phyloP scores from a whole-genome alignment of 1,284 basidiomycete species.

The Schizopora paradoxa region DNA sequence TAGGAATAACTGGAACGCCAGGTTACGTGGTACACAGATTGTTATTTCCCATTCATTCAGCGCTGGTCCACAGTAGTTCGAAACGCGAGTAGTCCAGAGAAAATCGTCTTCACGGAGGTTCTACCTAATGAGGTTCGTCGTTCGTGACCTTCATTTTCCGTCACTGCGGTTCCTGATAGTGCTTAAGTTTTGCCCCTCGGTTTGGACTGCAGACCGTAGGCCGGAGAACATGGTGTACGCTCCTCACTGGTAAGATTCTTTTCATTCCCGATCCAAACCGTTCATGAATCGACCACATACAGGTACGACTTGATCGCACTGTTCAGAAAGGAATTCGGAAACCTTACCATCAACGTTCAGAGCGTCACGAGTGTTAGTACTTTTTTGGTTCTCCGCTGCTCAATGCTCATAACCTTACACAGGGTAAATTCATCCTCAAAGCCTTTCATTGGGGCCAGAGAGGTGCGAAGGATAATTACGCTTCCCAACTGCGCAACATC shows the following conservation, averaged over 20 bases:
- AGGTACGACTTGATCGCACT: constrained; percentile 89
- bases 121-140: constrained; percentile 82
- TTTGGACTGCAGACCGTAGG: constrained; percentile 63
- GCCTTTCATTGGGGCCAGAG: constrained; percentile 84
- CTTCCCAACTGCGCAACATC: constrained; percentile 77
- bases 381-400: background rate
- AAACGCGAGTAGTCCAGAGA: constrained; percentile 42
- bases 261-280: background rate
- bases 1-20: constrained; percentile 23
- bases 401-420: constrained; percentile 4
- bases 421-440: constrained; percentile 81
- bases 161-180: background rate
- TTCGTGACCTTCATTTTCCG: background rate
- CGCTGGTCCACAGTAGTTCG: constrained; percentile 72
- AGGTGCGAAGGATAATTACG: constrained; percentile 77
- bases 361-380: constrained; percentile 69
- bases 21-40: constrained; percentile 83
- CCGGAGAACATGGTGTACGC: constrained; percentile 79
- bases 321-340: constrained; percentile 76
- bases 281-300: background rate
- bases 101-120: constrained; percentile 74
- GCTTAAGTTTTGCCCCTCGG: constrained; percentile 68
- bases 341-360: constrained; percentile 88
- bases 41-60: constrained; percentile 77
- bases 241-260: constrained; percentile 74